Evolutionary conservation across 495 filamentous ascomycete genomes (phyloP), one percentile per base, ranked within the genome.

Genomic region (Monascus purpureus): DNA sequence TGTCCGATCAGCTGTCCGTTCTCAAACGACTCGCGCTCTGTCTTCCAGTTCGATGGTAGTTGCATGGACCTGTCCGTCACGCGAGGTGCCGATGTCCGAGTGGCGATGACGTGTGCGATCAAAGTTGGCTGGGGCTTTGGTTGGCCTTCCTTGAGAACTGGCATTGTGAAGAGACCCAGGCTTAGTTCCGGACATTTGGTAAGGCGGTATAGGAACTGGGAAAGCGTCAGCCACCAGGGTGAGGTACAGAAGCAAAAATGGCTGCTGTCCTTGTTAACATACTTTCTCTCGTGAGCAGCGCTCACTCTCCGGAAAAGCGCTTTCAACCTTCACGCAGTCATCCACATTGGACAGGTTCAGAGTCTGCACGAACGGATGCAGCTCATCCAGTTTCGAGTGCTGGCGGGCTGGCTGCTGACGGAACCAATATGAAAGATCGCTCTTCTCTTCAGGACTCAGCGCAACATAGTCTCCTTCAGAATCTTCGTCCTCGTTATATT

Each of bases 31-130:
- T 47, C 47, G 33, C 54, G 55, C 42, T 49, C 47, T 5, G 52
- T 52, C 31, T 63, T 57, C 75, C 77, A 85, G 42, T 81, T 66
- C 28, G 50, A 47, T 1, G 83, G 81, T 25, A 76, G 59, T 17
- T 64, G 68, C 86, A 94, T 94, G 34, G 78, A 72, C 1, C 54
- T 63, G 46, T 94, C 88, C 5, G 74, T 83, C 37, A 93, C 74
- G 13, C 65, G 43, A 1, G 53, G 47, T 32, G 63, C 59, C 28
- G 59, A 55, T 8, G 72, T 75, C 40, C 76, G 76, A 13, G 85
- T 86, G 12, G 81, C 71, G 34, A 94, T 65, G 42, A 88, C 65
- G 55, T 93, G 83, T 31, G 73, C 88, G 18, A 94, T 61, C n/a
- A 96, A 65, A 11, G 66, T 64, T 39, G 53, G 59, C 31, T 39